Percentiles rank a stretch among this genome's conserved stretches.
Evolutionary conservation across 345 rosid species (phyloP).

Genomic region (Cardamine occulta): DNA sequence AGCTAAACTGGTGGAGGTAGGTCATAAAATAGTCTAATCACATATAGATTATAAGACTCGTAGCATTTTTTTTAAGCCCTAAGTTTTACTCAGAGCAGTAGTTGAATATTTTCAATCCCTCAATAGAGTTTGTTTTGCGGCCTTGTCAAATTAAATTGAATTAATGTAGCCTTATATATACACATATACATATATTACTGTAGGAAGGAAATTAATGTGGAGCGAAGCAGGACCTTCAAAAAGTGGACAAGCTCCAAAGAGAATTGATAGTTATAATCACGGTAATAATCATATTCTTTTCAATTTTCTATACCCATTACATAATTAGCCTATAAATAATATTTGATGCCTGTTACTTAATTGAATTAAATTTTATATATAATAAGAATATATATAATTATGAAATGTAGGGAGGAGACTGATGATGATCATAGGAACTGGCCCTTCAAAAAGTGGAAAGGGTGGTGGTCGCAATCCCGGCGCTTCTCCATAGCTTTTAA

Average conservation of each 20-base stretch:
- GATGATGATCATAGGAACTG: neutral
- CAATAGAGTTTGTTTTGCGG: neutral
- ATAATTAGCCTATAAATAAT: neutral
- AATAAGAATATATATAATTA: neutral
- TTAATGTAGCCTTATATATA: too few species aligned
- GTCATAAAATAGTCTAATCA: too few species aligned
- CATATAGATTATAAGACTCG: too few species aligned
- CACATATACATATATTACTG: neutral
- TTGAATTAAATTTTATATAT: neutral
- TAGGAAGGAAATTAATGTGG: neutral
- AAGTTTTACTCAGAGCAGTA: neutral
- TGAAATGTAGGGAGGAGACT: conserved; percentile 21
- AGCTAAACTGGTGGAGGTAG: neutral
- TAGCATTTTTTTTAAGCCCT: too few species aligned
- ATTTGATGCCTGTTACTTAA: neutral
- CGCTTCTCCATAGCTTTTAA: neutral
- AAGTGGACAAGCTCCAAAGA: neutral
- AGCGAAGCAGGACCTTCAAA: neutral
- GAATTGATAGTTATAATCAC: neutral
- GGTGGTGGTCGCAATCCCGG: conserved; percentile 17
- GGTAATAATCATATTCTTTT: neutral
- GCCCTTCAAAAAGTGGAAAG: conserved; percentile 15
- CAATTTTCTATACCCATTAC: neutral
- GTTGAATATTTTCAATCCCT: neutral
- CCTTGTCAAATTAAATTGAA: neutral